Percentiles rank a stretch among this genome's conserved stretches.
phyloP scores from a whole-genome alignment of 2,329 filamentous ascomycete genomes.

The Alternaria arborescens region DNA sequence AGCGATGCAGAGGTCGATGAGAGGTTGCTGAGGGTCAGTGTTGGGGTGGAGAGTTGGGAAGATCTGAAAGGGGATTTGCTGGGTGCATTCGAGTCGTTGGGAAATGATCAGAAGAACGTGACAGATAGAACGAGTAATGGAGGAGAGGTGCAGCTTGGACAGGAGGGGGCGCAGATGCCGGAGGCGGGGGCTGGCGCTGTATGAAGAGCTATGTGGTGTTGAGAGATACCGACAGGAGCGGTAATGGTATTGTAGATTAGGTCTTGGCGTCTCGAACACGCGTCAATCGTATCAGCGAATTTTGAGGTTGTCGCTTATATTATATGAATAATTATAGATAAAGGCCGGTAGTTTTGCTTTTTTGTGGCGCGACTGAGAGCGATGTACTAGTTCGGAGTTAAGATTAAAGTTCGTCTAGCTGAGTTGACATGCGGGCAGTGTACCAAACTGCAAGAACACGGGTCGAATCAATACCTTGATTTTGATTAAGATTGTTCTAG shows the following conservation, averaged over 20 bases:
- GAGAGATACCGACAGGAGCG: neutral
- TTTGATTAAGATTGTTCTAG: neutral
- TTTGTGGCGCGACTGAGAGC: neutral
- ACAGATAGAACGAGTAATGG: neutral
- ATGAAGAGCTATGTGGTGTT: conserved; percentile 1
- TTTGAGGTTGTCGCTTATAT: no score
- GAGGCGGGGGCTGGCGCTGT: conserved; percentile 30
- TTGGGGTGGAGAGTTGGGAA: conserved; percentile 87
- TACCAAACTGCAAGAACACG: neutral
- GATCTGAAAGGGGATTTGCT: conserved; percentile 80
- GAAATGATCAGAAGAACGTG: conserved; percentile 1
- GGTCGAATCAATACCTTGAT: neutral
- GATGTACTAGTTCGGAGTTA: neutral
- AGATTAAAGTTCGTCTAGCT: neutral
- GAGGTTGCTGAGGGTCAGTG: conserved; percentile 78
- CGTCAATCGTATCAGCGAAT: no score
- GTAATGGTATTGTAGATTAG: neutral
- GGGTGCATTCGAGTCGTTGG: conserved; percentile 37
- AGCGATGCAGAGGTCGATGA: conserved; percentile 77
- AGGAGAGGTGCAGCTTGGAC: conserved; percentile 33
- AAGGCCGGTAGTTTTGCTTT: neutral
- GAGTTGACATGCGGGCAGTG: neutral
- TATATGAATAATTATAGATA: no score
- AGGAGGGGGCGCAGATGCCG: conserved; percentile 28
- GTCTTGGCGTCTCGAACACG: no score